These are phyloP conservation scores for Boletus sensibilis DNA, from an alignment of 768 basidiomycete species.

Conservation along the genomic window DNA sequence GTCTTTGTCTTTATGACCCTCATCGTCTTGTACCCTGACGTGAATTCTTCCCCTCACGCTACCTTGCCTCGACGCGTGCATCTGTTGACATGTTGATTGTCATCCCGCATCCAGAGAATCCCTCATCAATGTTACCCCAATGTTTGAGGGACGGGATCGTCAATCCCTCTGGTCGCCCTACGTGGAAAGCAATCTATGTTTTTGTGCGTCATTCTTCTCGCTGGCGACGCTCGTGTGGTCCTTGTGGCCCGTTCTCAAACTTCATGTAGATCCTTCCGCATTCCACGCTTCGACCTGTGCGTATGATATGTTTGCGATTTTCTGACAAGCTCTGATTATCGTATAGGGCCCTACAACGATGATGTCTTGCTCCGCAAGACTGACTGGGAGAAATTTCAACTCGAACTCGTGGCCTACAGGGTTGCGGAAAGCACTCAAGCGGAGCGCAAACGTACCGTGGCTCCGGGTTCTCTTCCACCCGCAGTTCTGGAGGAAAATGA, in stretches of 20 bases:
- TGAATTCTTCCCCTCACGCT: neutral
- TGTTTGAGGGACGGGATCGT: neutral
- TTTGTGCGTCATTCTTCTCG: slow-evolving; percentile 17
- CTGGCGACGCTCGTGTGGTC: neutral
- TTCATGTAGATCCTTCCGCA: slow-evolving; percentile 1
- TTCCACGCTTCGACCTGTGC: slow-evolving; percentile 3
- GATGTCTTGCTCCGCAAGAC: slow-evolving; percentile 17
- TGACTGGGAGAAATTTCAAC: slow-evolving; percentile 12
- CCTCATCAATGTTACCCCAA: slow-evolving; percentile 4
- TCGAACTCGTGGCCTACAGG: slow-evolving; percentile 2
- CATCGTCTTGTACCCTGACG: neutral
- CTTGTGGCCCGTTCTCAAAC: neutral
- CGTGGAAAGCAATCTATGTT: slow-evolving; percentile 21
- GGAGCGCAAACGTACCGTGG: neutral
- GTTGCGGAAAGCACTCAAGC: neutral
- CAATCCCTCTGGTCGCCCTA: slow-evolving; percentile 20
- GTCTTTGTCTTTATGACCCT: neutral
- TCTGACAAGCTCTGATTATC: neutral
- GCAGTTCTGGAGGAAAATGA: neutral
- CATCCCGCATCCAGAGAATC: slow-evolving; percentile 6
- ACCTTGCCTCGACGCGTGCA: no score
- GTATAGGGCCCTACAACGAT: slow-evolving; percentile 19
- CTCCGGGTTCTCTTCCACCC: neutral
- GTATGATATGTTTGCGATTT: neutral
- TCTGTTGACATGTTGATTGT: neutral